Evolutionary conservation across 148 eudicot genomes (phyloP).

Genomic region (Rhododendron mucronatum): DNA sequence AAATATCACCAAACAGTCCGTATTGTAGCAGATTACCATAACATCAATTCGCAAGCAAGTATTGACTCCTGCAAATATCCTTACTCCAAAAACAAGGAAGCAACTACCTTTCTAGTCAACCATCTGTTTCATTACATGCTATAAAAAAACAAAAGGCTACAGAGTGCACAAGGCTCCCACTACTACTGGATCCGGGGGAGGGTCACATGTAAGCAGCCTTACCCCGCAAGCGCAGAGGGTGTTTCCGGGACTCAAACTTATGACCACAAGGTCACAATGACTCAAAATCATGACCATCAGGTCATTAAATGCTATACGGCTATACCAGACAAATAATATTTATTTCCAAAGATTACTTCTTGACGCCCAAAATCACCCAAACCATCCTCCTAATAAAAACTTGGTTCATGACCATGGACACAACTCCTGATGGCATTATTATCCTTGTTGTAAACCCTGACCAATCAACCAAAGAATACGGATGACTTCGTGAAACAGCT

Average conservation of each 20-base stretch:
- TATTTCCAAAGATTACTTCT: background rate
- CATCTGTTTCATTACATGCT: background rate
- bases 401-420: background rate
- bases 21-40: background rate
- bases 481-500: conserved; percentile 1
- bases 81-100: background rate
- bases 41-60: background rate
- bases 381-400: background rate
- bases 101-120: background rate
- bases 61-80: background rate
- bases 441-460: background rate
- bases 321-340: background rate
- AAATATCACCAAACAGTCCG: background rate
- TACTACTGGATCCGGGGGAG: background rate
- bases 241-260: background rate
- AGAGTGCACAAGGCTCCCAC: background rate
- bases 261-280: background rate
- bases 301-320: background rate
- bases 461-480: background rate
- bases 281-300: background rate
- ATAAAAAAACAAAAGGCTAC: background rate
- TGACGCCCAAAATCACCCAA: background rate
- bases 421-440: background rate
- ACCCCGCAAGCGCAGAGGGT: background rate
- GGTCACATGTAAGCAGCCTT: background rate